Conservation (phyloP, 257 asterid genomes). For the Capsicum baccatum region DNA sequence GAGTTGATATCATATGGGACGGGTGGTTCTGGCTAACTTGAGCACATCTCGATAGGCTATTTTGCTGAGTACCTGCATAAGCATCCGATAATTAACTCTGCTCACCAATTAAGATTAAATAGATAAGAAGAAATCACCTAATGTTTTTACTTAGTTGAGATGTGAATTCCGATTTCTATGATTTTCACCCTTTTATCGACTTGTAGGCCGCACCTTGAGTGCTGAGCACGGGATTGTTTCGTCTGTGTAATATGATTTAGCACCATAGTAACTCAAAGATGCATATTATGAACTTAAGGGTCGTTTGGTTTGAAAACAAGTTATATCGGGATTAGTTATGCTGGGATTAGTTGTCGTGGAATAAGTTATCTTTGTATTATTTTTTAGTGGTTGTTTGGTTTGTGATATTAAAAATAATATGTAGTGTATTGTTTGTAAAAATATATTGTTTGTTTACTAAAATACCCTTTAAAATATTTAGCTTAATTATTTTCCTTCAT, state of each 20-base stretch:
- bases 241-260: not conserved
- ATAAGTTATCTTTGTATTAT: too few relatives aligned
- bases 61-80: not conserved
- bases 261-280: not conserved
- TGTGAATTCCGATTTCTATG: not conserved
- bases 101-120: not conserved
- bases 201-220: not conserved
- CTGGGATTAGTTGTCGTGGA: too few relatives aligned
- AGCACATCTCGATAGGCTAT: not conserved
- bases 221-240: not conserved
- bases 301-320: too few relatives aligned
- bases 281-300: not conserved
- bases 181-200: not conserved
- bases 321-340: too few relatives aligned
- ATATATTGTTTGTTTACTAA: too few relatives aligned
- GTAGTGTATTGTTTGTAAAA: too few relatives aligned
- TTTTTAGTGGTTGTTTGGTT: too few relatives aligned
- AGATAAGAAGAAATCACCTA: not conserved
- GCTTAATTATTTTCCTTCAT: too few relatives aligned
- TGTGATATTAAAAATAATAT: too few relatives aligned
- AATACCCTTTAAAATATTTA: too few relatives aligned
- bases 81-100: not conserved
- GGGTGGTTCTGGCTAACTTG: not conserved
- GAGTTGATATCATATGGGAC: too few relatives aligned
- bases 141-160: not conserved